Evolutionary conservation across 2,329 filamentous ascomycete species (phyloP).

Genomic region (Penicillium sp.): DNA sequence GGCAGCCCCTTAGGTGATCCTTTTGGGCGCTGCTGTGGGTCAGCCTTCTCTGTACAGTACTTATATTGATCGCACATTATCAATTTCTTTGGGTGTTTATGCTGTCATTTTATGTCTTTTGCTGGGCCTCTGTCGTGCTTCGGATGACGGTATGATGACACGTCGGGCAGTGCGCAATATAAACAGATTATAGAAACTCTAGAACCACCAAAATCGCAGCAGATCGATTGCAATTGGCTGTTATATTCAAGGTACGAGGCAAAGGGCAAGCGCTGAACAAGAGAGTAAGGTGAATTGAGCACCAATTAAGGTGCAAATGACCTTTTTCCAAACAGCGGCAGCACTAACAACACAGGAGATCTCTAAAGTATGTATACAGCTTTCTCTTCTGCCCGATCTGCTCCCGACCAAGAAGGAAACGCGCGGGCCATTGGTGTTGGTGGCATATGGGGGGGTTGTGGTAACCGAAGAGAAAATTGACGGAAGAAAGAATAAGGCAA

Average conservation of each 20-base stretch:
- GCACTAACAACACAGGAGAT: slow-evolving; percentile 27
- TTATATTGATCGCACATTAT: slow-evolving; percentile 24
- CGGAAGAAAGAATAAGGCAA: slow-evolving; percentile 16
- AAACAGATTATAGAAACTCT: not conserved
- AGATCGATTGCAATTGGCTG: not conserved
- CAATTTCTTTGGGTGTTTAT: slow-evolving; percentile 9
- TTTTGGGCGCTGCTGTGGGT: slow-evolving; percentile 13
- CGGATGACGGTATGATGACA: not conserved
- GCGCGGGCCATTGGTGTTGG: slow-evolving; percentile 10
- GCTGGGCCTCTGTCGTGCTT: not conserved
- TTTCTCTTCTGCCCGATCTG: slow-evolving; percentile 30
- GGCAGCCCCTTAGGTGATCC: slow-evolving; percentile 1
- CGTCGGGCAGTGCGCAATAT: not conserved
- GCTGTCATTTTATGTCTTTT: not conserved
- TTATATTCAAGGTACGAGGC: not conserved
- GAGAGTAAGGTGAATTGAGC: slow-evolving; percentile 23
- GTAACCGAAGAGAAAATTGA: slow-evolving; percentile 24
- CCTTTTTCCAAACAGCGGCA: slow-evolving; percentile 28
- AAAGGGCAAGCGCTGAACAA: slow-evolving; percentile 18
- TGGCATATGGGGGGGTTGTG: slow-evolving; percentile 11
- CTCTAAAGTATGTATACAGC: slow-evolving; percentile 39
- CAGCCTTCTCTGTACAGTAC: slow-evolving; percentile 30
- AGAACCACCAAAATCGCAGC: not conserved
- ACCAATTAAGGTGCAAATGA: slow-evolving; percentile 21
- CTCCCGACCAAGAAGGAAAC: slow-evolving; percentile 16